These are phyloP conservation scores for Oemleria cerasiformis DNA, from an alignment of 306 rosid genomes.

Conservation along the genomic window DNA sequence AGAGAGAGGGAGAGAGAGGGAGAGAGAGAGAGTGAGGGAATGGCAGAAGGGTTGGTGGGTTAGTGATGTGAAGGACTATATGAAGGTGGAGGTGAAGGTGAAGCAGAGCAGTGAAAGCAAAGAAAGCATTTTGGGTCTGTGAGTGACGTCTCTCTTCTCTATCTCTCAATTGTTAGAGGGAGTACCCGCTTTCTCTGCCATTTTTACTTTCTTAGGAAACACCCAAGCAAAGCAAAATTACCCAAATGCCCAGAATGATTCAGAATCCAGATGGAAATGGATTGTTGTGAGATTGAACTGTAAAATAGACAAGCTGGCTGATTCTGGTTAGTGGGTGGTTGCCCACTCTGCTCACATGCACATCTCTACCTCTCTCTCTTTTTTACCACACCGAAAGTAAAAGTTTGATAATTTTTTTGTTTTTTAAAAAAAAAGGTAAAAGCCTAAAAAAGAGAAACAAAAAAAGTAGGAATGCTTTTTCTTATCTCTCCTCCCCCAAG, in stretches of 20 bases:
- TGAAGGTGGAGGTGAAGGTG: slow-evolving; percentile 13
- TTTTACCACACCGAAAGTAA: slow-evolving; percentile 20
- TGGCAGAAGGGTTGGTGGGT: neutral
- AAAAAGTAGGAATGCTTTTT: neutral
- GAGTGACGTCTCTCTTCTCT: neutral
- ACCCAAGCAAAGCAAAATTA: neutral
- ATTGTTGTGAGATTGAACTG: neutral
- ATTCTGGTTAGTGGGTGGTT: slow-evolving; percentile 1
- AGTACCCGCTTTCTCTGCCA: neutral
- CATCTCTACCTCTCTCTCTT: neutral
- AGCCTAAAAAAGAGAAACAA: neutral
- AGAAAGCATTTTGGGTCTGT: slow-evolving; percentile 6
- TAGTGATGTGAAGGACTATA: slow-evolving; percentile 4
- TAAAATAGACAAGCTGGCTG: neutral
- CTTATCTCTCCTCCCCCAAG: neutral
- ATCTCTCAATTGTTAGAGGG: slow-evolving; percentile 9
- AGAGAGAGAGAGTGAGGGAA: slow-evolving; percentile 3
- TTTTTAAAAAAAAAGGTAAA: neutral
- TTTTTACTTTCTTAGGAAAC: slow-evolving; percentile 12
- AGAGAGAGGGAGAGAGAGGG: neutral
- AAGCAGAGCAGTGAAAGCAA: slow-evolving; percentile 37
- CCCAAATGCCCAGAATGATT: slow-evolving; percentile 2
- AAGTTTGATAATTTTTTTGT: no score
- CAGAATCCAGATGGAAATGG: neutral
- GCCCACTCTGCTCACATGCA: slow-evolving; percentile 2